A percentile compares a stretch with the other conserved stretches of the same genome.
These are phyloP conservation scores for Middelhovenomyces tepae DNA, from an alignment of 805 yeast genomes.

Conservation along the genomic window DNA sequence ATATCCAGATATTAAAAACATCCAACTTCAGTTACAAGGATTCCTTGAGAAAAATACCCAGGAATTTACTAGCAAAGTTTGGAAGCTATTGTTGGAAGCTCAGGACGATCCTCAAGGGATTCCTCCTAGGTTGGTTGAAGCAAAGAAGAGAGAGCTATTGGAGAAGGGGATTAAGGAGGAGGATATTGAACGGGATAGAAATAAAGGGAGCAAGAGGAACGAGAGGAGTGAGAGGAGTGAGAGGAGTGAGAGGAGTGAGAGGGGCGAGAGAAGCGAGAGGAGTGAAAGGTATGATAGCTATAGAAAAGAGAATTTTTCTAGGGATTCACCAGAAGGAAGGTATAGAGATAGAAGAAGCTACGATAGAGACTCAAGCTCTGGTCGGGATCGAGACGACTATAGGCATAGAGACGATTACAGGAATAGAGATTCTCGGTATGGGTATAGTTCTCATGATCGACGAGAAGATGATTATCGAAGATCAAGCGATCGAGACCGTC, in stretches of 20 bases:
- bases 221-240: constrained; percentile 10
- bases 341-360: constrained; percentile 2
- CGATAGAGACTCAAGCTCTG: too few relatives aligned
- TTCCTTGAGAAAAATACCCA: constrained; percentile 36
- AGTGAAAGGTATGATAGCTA: constrained; percentile 1
- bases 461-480: too few relatives aligned
- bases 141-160: too few relatives aligned
- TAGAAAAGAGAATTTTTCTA: not conserved
- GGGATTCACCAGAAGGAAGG: too few relatives aligned
- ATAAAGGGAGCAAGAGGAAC: constrained; percentile 5
- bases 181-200: constrained; percentile 6
- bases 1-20: constrained; percentile 32
- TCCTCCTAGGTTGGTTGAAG: constrained; percentile 29
- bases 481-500: too few relatives aligned
- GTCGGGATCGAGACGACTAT: too few relatives aligned
- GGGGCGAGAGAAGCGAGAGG: constrained; percentile 2
- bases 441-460: too few relatives aligned
- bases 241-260: constrained; percentile 26
- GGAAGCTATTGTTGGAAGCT: constrained; percentile 38
- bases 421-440: too few relatives aligned
- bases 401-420: too few relatives aligned
- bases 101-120: constrained; percentile 39
- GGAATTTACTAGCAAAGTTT: constrained; percentile 34
- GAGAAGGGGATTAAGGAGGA: too few relatives aligned
- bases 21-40: constrained; percentile 37